Base-by-base conservation (phyloP, 495 filamentous ascomycete species). In the Xanthoparmelia taractica region DNA sequence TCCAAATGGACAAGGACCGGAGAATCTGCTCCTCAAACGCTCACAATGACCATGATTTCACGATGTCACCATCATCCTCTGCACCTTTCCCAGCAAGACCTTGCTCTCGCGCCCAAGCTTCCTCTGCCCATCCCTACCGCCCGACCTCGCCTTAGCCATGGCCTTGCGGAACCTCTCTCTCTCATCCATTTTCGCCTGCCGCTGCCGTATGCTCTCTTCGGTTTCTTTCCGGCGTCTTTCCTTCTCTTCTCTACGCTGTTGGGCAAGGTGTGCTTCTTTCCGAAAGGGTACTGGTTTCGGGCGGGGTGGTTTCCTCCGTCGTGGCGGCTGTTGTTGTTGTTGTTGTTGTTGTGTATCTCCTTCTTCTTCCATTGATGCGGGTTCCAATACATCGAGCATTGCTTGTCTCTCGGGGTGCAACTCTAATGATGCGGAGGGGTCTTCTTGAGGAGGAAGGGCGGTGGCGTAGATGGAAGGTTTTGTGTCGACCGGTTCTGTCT, bases 51-150 rank as follows among this genome's bases (percentile, higher is more conserved):
- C 48, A 25, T 38, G 13, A 38, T 20, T 17, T 2, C 2, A 6
- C 58, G 43, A 63, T 23, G 56, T 17, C 13, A 37, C 55, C 40
- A 63, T 20, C 13, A 63, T 58, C 43, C 61, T 63, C 45, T 63
- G 55, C 55, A 96, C 87, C 71, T 84, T 90, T 74, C 91, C 87
- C 60, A 96, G 74, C 67, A 98, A 66, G 17, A 94, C 79, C n/a
- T 81, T 81, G 63, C 92, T 91, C 79, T 96, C 90, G 62, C 88
- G 80, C 2, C 94, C 94, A 40, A 98, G 68, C 73, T 90, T 93
- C 68, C 85, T 77, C 75, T 93, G 87, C 33, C 92, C 94, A 74
- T 90, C 84, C 69, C 81, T 80, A 55, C 90, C 90, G 12, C 86
- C 87, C 37, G 78, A 78, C 69, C 85, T 83, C 10, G 92, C 92